Base-by-base conservation (phyloP, 768 basidiomycete species). In the Lanmaoa rubissima region DNA sequence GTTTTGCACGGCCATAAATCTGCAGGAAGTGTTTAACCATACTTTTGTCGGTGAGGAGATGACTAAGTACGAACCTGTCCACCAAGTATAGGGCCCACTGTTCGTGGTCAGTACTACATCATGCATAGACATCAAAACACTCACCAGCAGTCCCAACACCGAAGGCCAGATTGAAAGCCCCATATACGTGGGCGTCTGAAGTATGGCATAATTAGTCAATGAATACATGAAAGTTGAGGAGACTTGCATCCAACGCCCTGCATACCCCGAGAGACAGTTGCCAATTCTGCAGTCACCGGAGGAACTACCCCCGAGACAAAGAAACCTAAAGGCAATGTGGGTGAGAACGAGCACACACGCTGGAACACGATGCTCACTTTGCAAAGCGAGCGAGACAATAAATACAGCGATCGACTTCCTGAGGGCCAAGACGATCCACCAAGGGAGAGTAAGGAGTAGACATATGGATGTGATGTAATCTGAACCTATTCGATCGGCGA, bases 161-260 rank as follows among this genome's bases (percentile, higher is more conserved):
- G 58, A 84, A 89, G 3, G 82, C 82, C 12, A 90, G 65, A 71
- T 90, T 92, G 66, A 88, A 89, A 1, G 83, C 84, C 4, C 83
- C 88, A 62, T 88, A 91, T 4, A 87, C 78, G 63, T 90, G 88
- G 1, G 81, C 88, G 69, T 86, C 89, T 90, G 61, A 31, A 21
- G 26, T 19, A 45, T 48, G 17, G 28, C 11, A 31, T 14, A 41
- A 21, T 60, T 42, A 57, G 40, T 45, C 45, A 42, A 45, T 19
- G 40, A 32, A 58, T 31, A 9, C 21, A 46, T 19, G 21, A 12
- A 53, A 34, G 39, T 31, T 16, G 24, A 36, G n/a, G 39, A 28
- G 14, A 68, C 85, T 66, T 65, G 84, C 88, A 92, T 32, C 88
- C 89, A 38, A 91, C 76, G 4, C 87, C 87, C 36, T 80, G 79